Evolutionary conservation across 768 basidiomycete species (phyloP), one percentile per base, ranked within the genome.

Genomic region (Galerina sulciceps): DNA sequence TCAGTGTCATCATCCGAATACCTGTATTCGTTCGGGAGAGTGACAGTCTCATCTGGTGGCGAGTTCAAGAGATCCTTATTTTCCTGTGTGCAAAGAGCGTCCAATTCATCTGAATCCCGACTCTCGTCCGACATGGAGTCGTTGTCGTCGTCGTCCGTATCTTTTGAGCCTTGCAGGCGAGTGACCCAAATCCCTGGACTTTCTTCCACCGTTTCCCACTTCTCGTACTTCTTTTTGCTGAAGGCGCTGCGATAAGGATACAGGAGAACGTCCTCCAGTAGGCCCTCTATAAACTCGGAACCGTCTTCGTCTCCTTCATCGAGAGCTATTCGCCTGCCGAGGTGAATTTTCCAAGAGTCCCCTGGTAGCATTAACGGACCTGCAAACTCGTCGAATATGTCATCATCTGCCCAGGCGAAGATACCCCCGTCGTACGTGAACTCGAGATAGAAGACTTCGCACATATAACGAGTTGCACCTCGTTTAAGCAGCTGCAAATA

Each of bases 401-500:
- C 72, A 0, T 73, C 73, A 68, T 69, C 73, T 2, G 76, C 77
- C 23, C 71, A 62, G 9, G 58, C 58, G 14, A 53, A 59, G 63
- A 78, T 79, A 1, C 77, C 76, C 4, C 20, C 45, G 17, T 64
- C 53, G 1, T 58, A 8, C 13, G 62, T 60, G 48, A 70, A 77
- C 53, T 71, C 63, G 10, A 78, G 71, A 22, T 68, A 35, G 64
- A 76, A 77, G 1, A 67, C 69, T 55, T 75, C 71, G 65, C 75
- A 76, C 77, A 79, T 79, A 41, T 69, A 61, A 22, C 66, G 68
- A 1, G 73, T 73, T 10, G 73, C 75, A 1, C 75, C 77, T 11
- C 73, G 73, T 34, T 52, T 58, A 14, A 73, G 56, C 1, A 76
- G 69, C 17, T 67, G 61, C 5, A 49, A 42, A 61, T 73, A 78